Percentiles rank a stretch among this genome's conserved stretches.
Evolutionary conservation across 1,284 basidiomycete genomes (phyloP).

Genomic region (Microbotryum silenes-acaulis): DNA sequence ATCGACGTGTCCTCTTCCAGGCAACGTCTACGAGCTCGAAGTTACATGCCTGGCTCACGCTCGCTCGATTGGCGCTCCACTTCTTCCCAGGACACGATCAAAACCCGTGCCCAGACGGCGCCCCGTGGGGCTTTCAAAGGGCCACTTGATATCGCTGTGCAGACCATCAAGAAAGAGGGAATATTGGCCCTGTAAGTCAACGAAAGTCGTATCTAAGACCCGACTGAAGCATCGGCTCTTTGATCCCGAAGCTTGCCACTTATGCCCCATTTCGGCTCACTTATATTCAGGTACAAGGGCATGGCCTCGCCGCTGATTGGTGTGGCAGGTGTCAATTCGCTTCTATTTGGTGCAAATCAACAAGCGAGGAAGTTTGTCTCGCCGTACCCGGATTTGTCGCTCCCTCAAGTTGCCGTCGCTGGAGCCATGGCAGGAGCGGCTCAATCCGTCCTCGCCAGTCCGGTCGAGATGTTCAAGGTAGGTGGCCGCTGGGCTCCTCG

Average conservation of each 20-base stretch:
- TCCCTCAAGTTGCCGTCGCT: constrained; percentile 71
- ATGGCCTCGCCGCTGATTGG: constrained; percentile 87
- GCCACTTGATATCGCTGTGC: constrained; percentile 74
- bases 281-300: constrained; percentile 46
- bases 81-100: constrained; percentile 66
- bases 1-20: too few relatives aligned
- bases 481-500: not conserved
- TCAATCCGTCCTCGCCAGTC: constrained; percentile 78
- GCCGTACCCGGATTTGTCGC: constrained; percentile 62
- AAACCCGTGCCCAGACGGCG: constrained; percentile 51
- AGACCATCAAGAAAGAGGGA: constrained; percentile 79
- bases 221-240: constrained; percentile 14
- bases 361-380: constrained; percentile 72
- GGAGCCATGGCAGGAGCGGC: constrained; percentile 85
- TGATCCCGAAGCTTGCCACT: constrained; percentile 6
- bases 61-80: too few relatives aligned
- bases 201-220: too few relatives aligned
- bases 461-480: constrained; percentile 52
- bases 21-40: not conserved
- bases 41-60: not conserved
- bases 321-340: constrained; percentile 92
- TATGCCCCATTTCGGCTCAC: not conserved
- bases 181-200: constrained; percentile 67
- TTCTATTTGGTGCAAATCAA: constrained; percentile 85
- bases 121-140: constrained; percentile 59